Conservation (phyloP, 2,329 filamentous ascomycete species). For the Hymenoscyphus linearis region DNA sequence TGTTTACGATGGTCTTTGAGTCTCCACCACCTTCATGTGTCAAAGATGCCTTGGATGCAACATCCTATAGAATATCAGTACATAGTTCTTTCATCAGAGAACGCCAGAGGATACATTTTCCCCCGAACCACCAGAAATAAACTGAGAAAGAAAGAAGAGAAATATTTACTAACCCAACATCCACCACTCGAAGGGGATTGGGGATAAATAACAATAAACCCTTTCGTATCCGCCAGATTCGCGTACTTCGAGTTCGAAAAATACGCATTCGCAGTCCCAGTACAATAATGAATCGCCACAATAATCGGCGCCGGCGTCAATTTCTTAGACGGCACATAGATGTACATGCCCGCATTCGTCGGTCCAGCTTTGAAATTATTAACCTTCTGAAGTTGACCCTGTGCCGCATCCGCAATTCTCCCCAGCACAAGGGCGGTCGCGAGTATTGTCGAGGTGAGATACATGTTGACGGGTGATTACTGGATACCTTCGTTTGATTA, state of each 20-base stretch:
- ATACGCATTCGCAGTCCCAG: slow-evolving; percentile 38
- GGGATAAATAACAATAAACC: slow-evolving; percentile 57
- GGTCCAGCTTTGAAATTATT: slow-evolving; percentile 21
- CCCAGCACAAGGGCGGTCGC: slow-evolving; percentile 6
- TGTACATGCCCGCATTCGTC: slow-evolving; percentile 24
- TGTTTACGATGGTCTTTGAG: slow-evolving; percentile 51
- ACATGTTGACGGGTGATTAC: slow-evolving; percentile 2
- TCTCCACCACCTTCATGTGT: slow-evolving; percentile 53
- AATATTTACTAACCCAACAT: slow-evolving; percentile 41
- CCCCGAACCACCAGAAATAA: neutral
- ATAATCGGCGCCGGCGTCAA: slow-evolving; percentile 20
- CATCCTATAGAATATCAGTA: slow-evolving; percentile 35
- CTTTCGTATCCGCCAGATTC: slow-evolving; percentile 46
- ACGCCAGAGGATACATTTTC: neutral
- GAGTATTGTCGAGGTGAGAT: slow-evolving; percentile 4
- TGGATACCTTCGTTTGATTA: neutral
- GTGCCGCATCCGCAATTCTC: slow-evolving; percentile 4
- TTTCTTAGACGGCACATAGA: slow-evolving; percentile 24
- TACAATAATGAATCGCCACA: slow-evolving; percentile 27
- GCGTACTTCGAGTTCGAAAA: slow-evolving; percentile 40
- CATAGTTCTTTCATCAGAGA: neutral
- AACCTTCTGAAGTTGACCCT: slow-evolving; percentile 15
- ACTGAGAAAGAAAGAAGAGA: neutral
- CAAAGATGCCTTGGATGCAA: slow-evolving; percentile 42
- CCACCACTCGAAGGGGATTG: slow-evolving; percentile 45